Conservation (phyloP, 1,284 basidiomycete genomes). For the Gymnopus androsaceus region DNA sequence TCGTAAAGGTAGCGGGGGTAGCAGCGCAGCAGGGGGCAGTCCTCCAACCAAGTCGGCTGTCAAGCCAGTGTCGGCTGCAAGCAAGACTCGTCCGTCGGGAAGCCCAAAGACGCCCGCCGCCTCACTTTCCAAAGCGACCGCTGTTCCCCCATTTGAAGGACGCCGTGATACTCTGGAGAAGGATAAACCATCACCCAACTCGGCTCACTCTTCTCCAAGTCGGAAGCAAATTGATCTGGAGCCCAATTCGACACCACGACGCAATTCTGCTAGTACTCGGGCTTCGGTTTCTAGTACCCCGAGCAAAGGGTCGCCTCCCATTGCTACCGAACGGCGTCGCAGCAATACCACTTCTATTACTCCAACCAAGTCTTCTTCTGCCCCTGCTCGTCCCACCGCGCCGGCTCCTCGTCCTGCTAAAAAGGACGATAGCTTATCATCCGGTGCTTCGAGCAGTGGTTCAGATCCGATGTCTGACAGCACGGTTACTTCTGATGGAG, state of each 20-base stretch:
- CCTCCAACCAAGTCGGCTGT: slow-evolving; percentile 39
- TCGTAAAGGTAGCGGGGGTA: slow-evolving; percentile 53
- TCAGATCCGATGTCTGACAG: slow-evolving; percentile 57
- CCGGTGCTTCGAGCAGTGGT: slow-evolving; percentile 60
- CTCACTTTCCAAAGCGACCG: slow-evolving; percentile 42
- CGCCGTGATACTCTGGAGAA: slow-evolving; percentile 55
- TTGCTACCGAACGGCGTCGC: slow-evolving; percentile 20
- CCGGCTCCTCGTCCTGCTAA: slow-evolving; percentile 29
- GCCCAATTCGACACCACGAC: slow-evolving; percentile 44
- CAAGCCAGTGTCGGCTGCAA: slow-evolving; percentile 32
- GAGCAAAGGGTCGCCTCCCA: slow-evolving; percentile 29
- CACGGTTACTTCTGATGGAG: slow-evolving; percentile 79
- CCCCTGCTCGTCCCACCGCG: slow-evolving; percentile 19
- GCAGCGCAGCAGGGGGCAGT: slow-evolving; percentile 41
- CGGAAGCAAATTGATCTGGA: slow-evolving; percentile 59
- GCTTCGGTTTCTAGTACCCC: slow-evolving; percentile 48
- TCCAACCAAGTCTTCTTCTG: slow-evolving; percentile 25
- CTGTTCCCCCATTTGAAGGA: slow-evolving; percentile 42
- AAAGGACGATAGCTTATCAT: slow-evolving; percentile 37
- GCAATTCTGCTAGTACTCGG: slow-evolving; percentile 44
- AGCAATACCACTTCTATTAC: slow-evolving; percentile 26
- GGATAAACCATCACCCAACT: slow-evolving; percentile 33
- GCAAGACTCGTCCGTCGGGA: slow-evolving; percentile 42
- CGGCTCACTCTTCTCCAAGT: slow-evolving; percentile 57
- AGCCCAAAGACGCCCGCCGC: slow-evolving; percentile 48